Evolutionary conservation across 176 grass and related monocot species (phyloP).

Genomic region (Lolium rigidum): DNA sequence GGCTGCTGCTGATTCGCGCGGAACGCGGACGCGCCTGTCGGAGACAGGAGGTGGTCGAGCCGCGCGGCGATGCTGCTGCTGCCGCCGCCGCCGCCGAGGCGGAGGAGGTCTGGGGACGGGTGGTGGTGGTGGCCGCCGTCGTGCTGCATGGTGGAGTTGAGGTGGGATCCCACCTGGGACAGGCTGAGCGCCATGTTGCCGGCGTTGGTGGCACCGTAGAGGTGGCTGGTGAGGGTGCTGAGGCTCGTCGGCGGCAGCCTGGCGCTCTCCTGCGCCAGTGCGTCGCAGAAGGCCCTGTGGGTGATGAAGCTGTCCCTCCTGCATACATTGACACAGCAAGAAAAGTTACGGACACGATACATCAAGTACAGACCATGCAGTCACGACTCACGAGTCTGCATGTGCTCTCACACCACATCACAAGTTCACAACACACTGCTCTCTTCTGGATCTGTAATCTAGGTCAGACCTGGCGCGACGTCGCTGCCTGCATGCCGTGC

Average conservation of each 20-base stretch:
- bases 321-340: conserved; percentile 4
- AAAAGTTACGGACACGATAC: background rate
- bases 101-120: conserved; percentile 58
- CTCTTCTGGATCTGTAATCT: background rate
- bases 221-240: conserved; percentile 61
- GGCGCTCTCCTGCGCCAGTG: conserved; percentile 83
- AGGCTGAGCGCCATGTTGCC: conserved; percentile 78
- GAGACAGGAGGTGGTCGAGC: conserved; percentile 71
- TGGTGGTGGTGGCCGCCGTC: conserved; percentile 51
- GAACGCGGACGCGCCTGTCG: conserved; percentile 61
- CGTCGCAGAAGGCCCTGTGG: conserved; percentile 95
- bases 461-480: conserved; percentile 28
- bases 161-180: conserved; percentile 77
- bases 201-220: conserved; percentile 65
- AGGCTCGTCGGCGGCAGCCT: conserved; percentile 76
- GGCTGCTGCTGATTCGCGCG: conserved; percentile 61
- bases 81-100: conserved; percentile 44
- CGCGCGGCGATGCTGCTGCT: conserved; percentile 52
- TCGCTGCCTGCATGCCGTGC: conserved; percentile 1
- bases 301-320: conserved; percentile 99
- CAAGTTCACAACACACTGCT: background rate
- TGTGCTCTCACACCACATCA: background rate
- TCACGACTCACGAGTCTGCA: background rate
- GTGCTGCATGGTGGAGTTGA: conserved; percentile 56
- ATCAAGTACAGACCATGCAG: background rate